Base-by-base conservation (phyloP, 1,284 basidiomycete genomes). In the Phellopilus nigrolimitatus region DNA sequence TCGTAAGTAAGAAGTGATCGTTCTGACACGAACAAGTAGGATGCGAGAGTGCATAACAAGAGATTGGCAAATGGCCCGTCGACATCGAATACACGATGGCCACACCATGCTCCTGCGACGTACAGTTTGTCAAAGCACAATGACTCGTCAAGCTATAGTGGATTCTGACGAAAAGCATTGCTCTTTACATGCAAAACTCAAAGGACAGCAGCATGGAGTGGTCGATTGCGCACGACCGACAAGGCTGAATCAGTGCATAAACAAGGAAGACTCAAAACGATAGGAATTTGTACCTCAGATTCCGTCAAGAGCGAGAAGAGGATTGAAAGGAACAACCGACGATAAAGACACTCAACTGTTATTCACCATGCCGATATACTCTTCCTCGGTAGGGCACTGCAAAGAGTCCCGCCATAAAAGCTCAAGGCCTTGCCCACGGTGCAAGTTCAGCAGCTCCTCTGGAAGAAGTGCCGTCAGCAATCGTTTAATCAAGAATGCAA, bases 321-420 rank as follows among this genome's bases (percentile, higher is more conserved):
- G 12, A 30, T 7, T 12, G n/a, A 8, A 37, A 37, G n/a, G 3
- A 37, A 15, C 2, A 48, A 22, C 21, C 3, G 13, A 22, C 21
- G 19, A 21, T 5, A 24, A 28, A 27, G 41, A 15, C 59, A 27
- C 65, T 65, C 15, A 62, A 95, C 94, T 97, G 59, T 97, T 91
- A 66, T 95, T 91, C 31, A 98, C 95, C 95, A 99, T 99, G 22
- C 80, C 73, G 40, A 99, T 77, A 60, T 99, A 99, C 61, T 98
- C 91, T 52, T 92, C 88, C 68, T 99, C 95, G 0, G 88, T 91
- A 1, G 97, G 95, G 66, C 95, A 98, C 47, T 79, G 84, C 19
- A 98, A 67, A 8, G 84, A 88, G 64, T 99, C 97, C 49, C 95
- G 74, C 94, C 95, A 99, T 41, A 95, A 80, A 4, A 99, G 76